Conservation (phyloP, 2,329 filamentous ascomycete genomes). For the Neofusicoccum parvum region DNA sequence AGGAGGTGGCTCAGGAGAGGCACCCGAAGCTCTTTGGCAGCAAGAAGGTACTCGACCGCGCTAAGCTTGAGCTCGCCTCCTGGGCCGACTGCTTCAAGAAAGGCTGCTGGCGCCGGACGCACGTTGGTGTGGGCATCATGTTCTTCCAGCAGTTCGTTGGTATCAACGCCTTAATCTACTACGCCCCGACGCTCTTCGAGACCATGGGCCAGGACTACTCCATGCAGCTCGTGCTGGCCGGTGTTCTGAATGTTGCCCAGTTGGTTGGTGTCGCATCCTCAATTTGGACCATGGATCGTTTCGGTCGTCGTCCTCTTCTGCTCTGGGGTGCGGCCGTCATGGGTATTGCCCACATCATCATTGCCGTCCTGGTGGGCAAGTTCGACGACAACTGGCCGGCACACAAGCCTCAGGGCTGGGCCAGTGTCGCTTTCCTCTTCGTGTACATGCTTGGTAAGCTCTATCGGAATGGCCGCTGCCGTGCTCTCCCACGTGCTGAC, state of each 20-base stretch:
- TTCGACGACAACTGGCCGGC: conserved; percentile 55
- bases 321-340: conserved; percentile 50
- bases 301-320: conserved; percentile 44
- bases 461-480: neutral
- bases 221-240: conserved; percentile 44
- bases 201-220: conserved; percentile 40
- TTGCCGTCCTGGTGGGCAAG: conserved; percentile 57
- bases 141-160: conserved; percentile 50
- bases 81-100: conserved; percentile 53
- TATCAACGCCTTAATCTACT: conserved; percentile 54
- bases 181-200: conserved; percentile 48
- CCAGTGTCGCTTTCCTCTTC: conserved; percentile 60
- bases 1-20: conserved; percentile 45
- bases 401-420: conserved; percentile 57
- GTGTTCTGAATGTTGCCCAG: conserved; percentile 46
- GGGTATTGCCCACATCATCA: conserved; percentile 51
- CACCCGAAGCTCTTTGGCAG: conserved; percentile 38
- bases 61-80: conserved; percentile 48
- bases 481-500: neutral
- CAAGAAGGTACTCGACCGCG: conserved; percentile 30
- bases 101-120: conserved; percentile 47
- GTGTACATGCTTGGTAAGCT: conserved; percentile 57
- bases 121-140: conserved; percentile 44
- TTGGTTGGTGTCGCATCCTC: conserved; percentile 44
- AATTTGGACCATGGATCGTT: conserved; percentile 48